Evolutionary conservation across 1,139 yeast species (phyloP).

Genomic region (Protomyces arabidopsidicola): DNA sequence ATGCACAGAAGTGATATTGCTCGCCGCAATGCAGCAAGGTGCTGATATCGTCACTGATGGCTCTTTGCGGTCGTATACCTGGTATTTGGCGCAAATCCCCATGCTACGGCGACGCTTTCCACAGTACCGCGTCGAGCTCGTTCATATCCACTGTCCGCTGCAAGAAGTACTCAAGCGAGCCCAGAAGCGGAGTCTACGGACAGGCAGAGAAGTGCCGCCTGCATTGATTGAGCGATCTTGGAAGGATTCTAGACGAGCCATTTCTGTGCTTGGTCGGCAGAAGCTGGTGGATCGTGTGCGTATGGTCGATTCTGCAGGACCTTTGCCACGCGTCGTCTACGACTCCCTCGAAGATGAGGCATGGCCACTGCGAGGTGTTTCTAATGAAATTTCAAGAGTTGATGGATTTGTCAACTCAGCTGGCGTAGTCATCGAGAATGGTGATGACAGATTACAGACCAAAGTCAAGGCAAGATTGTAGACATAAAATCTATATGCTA

Average conservation of each 20-base stretch:
- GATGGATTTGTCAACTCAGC: slow-evolving; percentile 8
- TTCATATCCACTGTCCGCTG: slow-evolving; percentile 22
- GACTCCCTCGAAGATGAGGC: slow-evolving; percentile 13
- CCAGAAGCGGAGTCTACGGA: slow-evolving; percentile 2
- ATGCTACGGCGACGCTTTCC: slow-evolving; percentile 2
- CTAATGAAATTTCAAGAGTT: slow-evolving; percentile 14
- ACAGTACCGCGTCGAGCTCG: slow-evolving; percentile 16
- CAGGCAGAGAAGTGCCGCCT: slow-evolving; percentile 13
- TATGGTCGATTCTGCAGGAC: slow-evolving; percentile 21
- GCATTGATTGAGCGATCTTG: slow-evolving; percentile 24
- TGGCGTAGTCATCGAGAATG: slow-evolving; percentile 15
- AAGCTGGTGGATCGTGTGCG: slow-evolving; percentile 25
- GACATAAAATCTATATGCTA: neutral
- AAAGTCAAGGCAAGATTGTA: neutral
- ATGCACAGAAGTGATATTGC: slow-evolving; percentile 12
- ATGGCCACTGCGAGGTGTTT: slow-evolving; percentile 18
- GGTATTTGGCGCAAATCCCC: slow-evolving; percentile 14
- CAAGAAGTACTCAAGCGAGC: slow-evolving; percentile 14
- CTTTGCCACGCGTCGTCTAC: slow-evolving; percentile 2
- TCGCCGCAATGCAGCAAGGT: slow-evolving; percentile 13
- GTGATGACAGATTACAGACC: slow-evolving; percentile 1
- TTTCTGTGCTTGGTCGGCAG: slow-evolving; percentile 20
- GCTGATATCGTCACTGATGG: slow-evolving; percentile 16
- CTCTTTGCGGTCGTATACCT: slow-evolving; percentile 15
- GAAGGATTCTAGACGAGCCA: slow-evolving; percentile 26